These are phyloP conservation scores for Penicillium hesseltinei DNA, from an alignment of 2,329 filamentous ascomycete species.

Conservation along the genomic window DNA sequence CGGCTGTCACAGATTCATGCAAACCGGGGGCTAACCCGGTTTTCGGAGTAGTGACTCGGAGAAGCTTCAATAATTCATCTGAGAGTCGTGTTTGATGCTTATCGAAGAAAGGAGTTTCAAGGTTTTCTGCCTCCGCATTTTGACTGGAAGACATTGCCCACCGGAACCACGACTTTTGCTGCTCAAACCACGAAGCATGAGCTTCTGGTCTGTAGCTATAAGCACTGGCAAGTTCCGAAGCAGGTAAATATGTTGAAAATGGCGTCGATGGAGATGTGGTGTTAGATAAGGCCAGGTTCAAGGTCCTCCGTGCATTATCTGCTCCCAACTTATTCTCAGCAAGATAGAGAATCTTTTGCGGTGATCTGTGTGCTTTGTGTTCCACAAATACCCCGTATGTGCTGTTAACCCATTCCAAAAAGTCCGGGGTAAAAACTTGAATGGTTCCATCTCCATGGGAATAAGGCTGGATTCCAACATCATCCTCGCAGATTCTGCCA, in stretches of 20 bases:
- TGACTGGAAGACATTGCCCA: slow-evolving; percentile 35
- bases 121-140: slow-evolving; percentile 14
- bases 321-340: slow-evolving; percentile 31
- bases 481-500: slow-evolving; percentile 30
- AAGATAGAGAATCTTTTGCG: slow-evolving; percentile 35
- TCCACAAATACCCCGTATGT: slow-evolving; percentile 34
- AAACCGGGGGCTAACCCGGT: slow-evolving; percentile 4
- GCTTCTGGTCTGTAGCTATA: slow-evolving; percentile 26
- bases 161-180: slow-evolving; percentile 37
- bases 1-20: slow-evolving; percentile 37
- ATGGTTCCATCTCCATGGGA: slow-evolving; percentile 10
- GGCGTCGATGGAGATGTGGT: slow-evolving; percentile 20
- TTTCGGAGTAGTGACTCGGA: slow-evolving; percentile 19
- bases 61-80: slow-evolving; percentile 32
- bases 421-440: slow-evolving; percentile 23
- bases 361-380: slow-evolving; percentile 13
- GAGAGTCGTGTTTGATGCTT: slow-evolving; percentile 33
- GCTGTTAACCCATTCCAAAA: slow-evolving; percentile 36
- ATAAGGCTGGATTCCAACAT: slow-evolving; percentile 25
- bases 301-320: slow-evolving; percentile 34
- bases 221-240: slow-evolving; percentile 27
- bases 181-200: slow-evolving; percentile 32
- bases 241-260: slow-evolving; percentile 38
- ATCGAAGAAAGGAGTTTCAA: slow-evolving; percentile 29
- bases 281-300: slow-evolving; percentile 33